Evolutionary conservation across 495 filamentous ascomycete genomes (phyloP), one percentile per base, ranked within the genome.

Genomic region (Xylaria sp.): DNA sequence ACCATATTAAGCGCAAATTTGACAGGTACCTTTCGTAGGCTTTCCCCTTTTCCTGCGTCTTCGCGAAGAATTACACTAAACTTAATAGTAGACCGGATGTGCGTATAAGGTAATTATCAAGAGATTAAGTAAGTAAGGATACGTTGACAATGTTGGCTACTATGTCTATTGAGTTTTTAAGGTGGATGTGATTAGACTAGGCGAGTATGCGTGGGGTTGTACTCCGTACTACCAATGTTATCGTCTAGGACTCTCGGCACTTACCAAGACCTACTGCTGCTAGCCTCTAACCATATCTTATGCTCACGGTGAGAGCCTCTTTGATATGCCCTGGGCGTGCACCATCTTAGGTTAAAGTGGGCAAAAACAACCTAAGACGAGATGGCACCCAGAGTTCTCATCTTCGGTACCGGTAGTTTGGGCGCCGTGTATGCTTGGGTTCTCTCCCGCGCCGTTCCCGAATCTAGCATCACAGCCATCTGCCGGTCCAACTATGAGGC

Each of bases 401-500:
- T 90, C 2, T 83, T 89, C 64, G 88, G 88, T 14, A 74, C 81
- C 14, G 89, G 88, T 0, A 83, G 82, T 57, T 80, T 90, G 1
- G 89, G 88, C 35, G 74, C 84, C 0, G 80, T 87, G 26, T 86
- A 86, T 40, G 80, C 83, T 31, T 84, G 83, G 63, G 79, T 85
- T 26, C 80, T 91, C 7, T 74, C 83, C 46, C 72, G 77, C 15
- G 82, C 82, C 33, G 75, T 78, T 3, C 82, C 82, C 24, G 70
- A 75, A 69, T 52, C 64, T 11, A 74, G 74, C 35, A 82, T 88
- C 41, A 86, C 85, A 6, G 79, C 83, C 1, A 79, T 90, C 19
- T 84, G 87, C 67, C 83, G 89, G 37, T 88, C 86, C 3, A 91
- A 90, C 78, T 90, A 86, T 77, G 77, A 78, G 1, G 78, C 73